Evolutionary conservation across 176 grass and related monocot genomes (phyloP).

Genomic region (Hyparrhenia diplandra): DNA sequence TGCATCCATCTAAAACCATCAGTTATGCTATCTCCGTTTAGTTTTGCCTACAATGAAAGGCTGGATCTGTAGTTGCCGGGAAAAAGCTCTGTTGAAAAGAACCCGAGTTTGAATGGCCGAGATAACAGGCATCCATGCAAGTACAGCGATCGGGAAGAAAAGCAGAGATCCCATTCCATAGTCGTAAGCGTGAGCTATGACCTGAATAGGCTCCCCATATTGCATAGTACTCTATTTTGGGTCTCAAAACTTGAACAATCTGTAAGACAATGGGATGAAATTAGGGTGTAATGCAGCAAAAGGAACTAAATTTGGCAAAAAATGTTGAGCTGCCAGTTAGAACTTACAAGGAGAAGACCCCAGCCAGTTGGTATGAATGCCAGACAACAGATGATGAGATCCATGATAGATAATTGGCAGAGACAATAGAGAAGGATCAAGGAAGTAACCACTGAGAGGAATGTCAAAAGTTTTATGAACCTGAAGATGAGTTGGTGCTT

Average conservation of each 20-base stretch:
- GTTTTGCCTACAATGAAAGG: slow-evolving; percentile 78
- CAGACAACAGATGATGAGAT: slow-evolving; percentile 77
- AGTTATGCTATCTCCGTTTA: slow-evolving; percentile 52
- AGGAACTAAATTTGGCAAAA: not conserved
- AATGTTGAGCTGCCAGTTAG: not conserved
- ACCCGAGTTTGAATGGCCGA: slow-evolving; percentile 94
- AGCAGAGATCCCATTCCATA: slow-evolving; percentile 79
- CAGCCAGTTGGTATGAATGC: slow-evolving; percentile 94
- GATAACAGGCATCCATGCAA: slow-evolving; percentile 90
- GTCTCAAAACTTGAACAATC: slow-evolving; percentile 85
- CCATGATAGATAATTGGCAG: slow-evolving; percentile 75
- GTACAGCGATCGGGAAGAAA: slow-evolving; percentile 69
- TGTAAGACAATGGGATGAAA: slow-evolving; percentile 9
- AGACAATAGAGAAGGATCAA: slow-evolving; percentile 62
- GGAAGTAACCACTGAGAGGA: slow-evolving; percentile 63
- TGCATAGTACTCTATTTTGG: slow-evolving; percentile 65
- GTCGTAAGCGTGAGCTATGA: slow-evolving; percentile 86
- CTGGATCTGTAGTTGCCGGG: slow-evolving; percentile 70
- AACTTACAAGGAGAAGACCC: slow-evolving; percentile 79
- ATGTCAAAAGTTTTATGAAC: slow-evolving; percentile 76
- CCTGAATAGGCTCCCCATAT: slow-evolving; percentile 87
- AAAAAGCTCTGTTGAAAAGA: slow-evolving; percentile 93
- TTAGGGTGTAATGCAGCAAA: not conserved
- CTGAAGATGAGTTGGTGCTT: slow-evolving; percentile 88
- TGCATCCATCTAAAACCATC: slow-evolving; percentile 10